Evolutionary conservation across 2,329 filamentous ascomycete species (phyloP).

Genomic region (Aspergillus texensis): DNA sequence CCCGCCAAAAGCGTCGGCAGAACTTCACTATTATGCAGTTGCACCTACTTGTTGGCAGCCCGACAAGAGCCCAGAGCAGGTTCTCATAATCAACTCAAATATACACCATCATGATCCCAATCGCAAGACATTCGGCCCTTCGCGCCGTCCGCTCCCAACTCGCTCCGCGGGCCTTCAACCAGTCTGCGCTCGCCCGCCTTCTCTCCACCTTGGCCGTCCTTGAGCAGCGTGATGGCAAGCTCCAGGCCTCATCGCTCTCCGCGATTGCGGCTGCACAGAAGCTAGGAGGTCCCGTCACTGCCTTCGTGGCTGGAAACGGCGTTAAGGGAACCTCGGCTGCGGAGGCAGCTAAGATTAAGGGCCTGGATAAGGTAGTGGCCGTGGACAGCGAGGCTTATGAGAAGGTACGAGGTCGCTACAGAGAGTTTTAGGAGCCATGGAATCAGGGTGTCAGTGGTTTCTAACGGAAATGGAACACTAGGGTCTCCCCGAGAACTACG

Average conservation of each 20-base stretch:
- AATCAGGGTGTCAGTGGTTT: neutral
- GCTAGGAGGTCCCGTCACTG: conserved; percentile 82
- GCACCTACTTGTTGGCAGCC: conserved; percentile 11
- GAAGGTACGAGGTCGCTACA: conserved; percentile 60
- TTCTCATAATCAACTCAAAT: conserved; percentile 7
- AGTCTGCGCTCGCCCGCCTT: conserved; percentile 65
- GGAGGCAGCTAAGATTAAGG: conserved; percentile 84
- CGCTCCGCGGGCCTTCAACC: conserved; percentile 43
- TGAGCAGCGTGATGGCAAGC: conserved; percentile 87
- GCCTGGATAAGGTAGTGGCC: conserved; percentile 86
- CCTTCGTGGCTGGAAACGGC: conserved; percentile 80
- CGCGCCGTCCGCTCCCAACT: conserved; percentile 51
- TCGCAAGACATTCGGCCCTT: conserved; percentile 44
- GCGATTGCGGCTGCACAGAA: conserved; percentile 85
- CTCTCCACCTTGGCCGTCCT: conserved; percentile 88
- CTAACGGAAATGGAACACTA: conserved; percentile 37
- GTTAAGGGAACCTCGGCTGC: conserved; percentile 72
- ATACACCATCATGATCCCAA: conserved; percentile 33
- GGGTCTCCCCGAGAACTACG: conserved; percentile 92
- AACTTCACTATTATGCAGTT: neutral
- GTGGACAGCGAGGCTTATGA: conserved; percentile 91
- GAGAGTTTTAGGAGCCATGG: neutral
- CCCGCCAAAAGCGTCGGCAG: conserved; percentile 10
- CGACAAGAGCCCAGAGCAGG: conserved; percentile 13
- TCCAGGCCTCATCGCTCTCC: conserved; percentile 79